These are phyloP conservation scores for Ascochyta lentis DNA, from an alignment of 2,329 filamentous ascomycete species.

Conservation along the genomic window DNA sequence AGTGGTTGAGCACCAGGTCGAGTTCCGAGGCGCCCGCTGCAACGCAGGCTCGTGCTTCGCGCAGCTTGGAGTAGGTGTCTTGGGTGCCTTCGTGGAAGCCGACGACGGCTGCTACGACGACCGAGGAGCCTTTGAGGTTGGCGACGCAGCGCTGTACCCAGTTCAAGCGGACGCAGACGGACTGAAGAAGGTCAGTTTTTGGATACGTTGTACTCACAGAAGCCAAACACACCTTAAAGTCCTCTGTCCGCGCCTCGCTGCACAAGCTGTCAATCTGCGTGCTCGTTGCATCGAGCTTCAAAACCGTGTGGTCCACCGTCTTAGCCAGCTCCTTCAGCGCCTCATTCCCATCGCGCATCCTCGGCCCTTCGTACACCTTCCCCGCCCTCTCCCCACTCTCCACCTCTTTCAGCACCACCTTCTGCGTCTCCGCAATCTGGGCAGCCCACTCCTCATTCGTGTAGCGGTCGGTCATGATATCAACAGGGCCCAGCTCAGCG, in stretches of 20 bases:
- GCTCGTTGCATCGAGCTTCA: conserved; percentile 57
- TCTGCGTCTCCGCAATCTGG: conserved; percentile 49
- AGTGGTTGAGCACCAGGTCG: conserved; percentile 66
- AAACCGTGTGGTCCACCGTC: conserved; percentile 58
- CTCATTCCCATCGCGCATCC: conserved; percentile 34
- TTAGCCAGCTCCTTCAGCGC: conserved; percentile 41
- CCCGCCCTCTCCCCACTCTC: conserved; percentile 35
- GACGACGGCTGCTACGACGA: conserved; percentile 64
- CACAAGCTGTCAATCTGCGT: conserved; percentile 62
- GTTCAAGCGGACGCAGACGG: conserved; percentile 64
- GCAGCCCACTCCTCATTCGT: conserved; percentile 55
- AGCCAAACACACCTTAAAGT: conserved; percentile 51
- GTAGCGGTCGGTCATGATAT: conserved; percentile 51
- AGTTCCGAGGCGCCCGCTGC: conserved; percentile 61
- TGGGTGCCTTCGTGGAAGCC: conserved; percentile 67
- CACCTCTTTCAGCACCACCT: conserved; percentile 36
- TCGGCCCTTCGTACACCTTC: conserved; percentile 38
- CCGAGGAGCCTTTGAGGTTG: conserved; percentile 56
- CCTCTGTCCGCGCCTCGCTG: conserved; percentile 58
- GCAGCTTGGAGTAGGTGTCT: conserved; percentile 58
- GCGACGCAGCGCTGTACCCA: conserved; percentile 59
- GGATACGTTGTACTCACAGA: background rate
- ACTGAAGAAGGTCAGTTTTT: conserved; percentile 46
- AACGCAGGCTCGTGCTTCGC: conserved; percentile 59
- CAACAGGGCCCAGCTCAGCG: conserved; percentile 34